Evolutionary conservation across 306 rosid species (phyloP), one percentile per base, ranked within the genome.

Genomic region (Gastrolobium villosum): DNA sequence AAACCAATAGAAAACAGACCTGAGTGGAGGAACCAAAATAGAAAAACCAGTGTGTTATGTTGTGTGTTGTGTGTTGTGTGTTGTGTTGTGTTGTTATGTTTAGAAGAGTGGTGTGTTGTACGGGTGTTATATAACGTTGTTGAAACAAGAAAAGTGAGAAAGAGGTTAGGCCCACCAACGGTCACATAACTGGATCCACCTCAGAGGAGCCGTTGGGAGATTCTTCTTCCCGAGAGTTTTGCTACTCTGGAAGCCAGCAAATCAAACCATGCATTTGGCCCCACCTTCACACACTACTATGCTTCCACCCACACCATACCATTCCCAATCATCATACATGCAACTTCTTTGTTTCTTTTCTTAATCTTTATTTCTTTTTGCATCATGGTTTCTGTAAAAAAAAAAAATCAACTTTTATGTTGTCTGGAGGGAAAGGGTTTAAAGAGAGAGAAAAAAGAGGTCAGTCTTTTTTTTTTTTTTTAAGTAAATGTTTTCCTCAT

Each of bases 151-250:
- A 70, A 45, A 3, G 30, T 5, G 52, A 1, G 31, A 13, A 56
- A 52, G 3, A 4, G 5, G 20, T 40, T 66, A 10, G 83, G 39
- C 50, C 82, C 79, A 84, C 30, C 69, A 82, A 85, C 86, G 86
- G 88, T 81, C 40, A 82, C 59, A 68, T 74, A 63, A 75, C 63
- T 78, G 82, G 82, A 82, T 78, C 45, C 86, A 85, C 9, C 76
- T 26, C 56, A 70, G 72, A 70, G 82, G 68, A 84, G 86, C 88
- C 88, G 84, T 82, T 85, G 75, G 35, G 68, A 39, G 78, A 73
- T 83, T 79, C 81, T 60, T 74, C 26, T 78, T 66, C 59, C 68
- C 83, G 56, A 81, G 84, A n/a, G 31, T 72, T 63, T 46, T 64
- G 81, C 62, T 41, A 3, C 13, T 52, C 75, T 84, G 87, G 55